Evolutionary conservation across 108 stramenopile species (phyloP).

Genomic region (Pseudonitzschia multistriata): DNA sequence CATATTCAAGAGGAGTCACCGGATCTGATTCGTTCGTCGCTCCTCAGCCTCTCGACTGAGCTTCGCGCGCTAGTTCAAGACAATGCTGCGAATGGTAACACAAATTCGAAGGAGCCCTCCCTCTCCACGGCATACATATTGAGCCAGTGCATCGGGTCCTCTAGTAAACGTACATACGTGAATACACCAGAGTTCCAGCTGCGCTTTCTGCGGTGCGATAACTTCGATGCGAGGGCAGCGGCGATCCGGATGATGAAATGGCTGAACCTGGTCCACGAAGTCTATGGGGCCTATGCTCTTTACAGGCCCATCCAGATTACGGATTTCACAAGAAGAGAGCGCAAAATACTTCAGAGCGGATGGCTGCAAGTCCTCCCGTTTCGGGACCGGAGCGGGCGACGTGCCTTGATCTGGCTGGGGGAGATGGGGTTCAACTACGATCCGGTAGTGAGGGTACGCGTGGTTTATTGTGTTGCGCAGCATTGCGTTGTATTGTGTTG

Average conservation of each 20-base stretch:
- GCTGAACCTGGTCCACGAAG: slow-evolving; percentile 8
- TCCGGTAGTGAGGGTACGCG: background rate
- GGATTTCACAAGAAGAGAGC: slow-evolving; percentile 1
- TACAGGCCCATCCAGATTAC: slow-evolving; percentile 5
- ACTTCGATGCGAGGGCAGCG: slow-evolving; percentile 19
- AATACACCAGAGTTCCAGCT: slow-evolving; percentile 9
- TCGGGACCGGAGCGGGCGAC: background rate
- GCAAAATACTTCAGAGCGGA: background rate
- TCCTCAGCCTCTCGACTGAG: background rate
- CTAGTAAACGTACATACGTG: background rate
- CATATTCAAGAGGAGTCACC: slow-evolving; percentile 3
- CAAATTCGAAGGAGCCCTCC: background rate
- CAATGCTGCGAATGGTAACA: background rate
- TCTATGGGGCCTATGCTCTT: slow-evolving; percentile 19
- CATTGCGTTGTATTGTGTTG: background rate
- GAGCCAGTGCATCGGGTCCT: background rate
- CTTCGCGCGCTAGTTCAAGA: background rate
- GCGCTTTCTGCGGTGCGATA: slow-evolving; percentile 17
- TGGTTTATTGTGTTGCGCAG: background rate
- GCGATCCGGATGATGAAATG: slow-evolving; percentile 17
- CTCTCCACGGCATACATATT: background rate
- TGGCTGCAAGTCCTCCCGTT: background rate
- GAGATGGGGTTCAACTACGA: background rate
- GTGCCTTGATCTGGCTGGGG: background rate
- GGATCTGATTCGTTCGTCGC: background rate